Evolutionary conservation across 306 rosid genomes (phyloP).

Genomic region (Herpetospermum pedunculosum): DNA sequence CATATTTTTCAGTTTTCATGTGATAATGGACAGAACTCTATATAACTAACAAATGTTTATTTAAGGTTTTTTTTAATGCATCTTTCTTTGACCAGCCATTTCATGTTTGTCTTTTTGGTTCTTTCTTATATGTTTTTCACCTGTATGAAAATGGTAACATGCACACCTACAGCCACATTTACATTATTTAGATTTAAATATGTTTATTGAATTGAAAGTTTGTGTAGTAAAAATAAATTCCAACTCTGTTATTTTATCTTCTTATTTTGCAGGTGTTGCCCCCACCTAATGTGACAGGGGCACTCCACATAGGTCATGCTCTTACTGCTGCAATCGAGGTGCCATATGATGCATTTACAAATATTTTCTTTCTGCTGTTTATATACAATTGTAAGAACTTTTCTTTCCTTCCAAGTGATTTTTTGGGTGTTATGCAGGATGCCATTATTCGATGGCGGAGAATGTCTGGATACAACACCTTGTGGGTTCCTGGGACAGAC

Average conservation of each 20-base stretch:
- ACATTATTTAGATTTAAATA: background rate
- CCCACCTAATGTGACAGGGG: slow-evolving; percentile 95
- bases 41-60: background rate
- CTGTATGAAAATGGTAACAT: background rate
- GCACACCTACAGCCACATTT: background rate
- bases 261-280: slow-evolving; percentile 63
- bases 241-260: background rate
- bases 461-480: slow-evolving; percentile 82
- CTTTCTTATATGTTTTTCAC: background rate
- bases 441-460: slow-evolving; percentile 90
- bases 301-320: slow-evolving; percentile 94
- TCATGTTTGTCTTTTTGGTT: background rate
- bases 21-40: background rate
- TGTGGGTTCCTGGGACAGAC: slow-evolving; percentile 99
- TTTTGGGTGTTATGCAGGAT: slow-evolving; percentile 44
- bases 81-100: background rate
- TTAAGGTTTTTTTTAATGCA: background rate
- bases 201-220: background rate
- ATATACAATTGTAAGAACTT: background rate
- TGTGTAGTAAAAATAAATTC: background rate
- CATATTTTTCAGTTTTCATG: background rate
- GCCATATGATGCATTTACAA: background rate
- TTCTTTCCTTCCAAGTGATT: background rate
- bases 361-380: background rate
- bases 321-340: slow-evolving; percentile 95